Evolutionary conservation across 768 basidiomycete genomes (phyloP), one percentile per base, ranked within the genome.

Genomic region (Mycena chlorophos): DNA sequence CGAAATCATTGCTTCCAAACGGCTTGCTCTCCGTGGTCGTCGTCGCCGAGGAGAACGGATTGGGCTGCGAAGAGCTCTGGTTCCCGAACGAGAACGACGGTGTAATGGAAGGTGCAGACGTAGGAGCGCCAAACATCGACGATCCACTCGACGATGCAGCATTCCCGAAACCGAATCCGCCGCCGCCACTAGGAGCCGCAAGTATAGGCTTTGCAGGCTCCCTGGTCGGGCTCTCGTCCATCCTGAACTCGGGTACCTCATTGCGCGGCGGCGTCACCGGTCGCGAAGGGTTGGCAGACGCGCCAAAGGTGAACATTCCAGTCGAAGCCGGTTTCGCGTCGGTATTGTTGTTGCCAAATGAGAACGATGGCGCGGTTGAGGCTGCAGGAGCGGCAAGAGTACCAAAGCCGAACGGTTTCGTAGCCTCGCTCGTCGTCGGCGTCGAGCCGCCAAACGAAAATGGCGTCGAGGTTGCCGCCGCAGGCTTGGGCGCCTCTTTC

Each of bases 171-270:
- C 79, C 65, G 63, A 88, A 85, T 37, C 71, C 73, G 19, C 52
- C 52, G n/a, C 49, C 51, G 26, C 66, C 66, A 12, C 72, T 72
- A 34, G 66, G 60, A 57, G 66, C 72, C 25, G 72, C 71, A 19
- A 72, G 65, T 42, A 74, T 76, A 52, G 72, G 73, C 37, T 59
- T 68, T 16, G 72, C 71, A 56, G 80, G 79, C 64, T 86, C 86
- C 55, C 88, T 77, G 2, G 81, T 83, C 1, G 89, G 89, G 61
- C 89, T 91, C 69, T 91, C 89, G 37, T 91, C 89, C 89, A 91
- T 91, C 53, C 72, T 81, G 60, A 87, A 81, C 56, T 89, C 89
- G 47, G 85, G 79, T 42, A 85, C 86, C 29, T 75, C 74, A 54
- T 76, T 82, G 64, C 73, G 78, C 3, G 89, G 89, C 10, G 88